Percentiles rank a stretch among this genome's conserved stretches.
These are phyloP conservation scores for Diaporthe sp. DNA, from an alignment of 2,329 filamentous ascomycete genomes.

Conservation along the genomic window DNA sequence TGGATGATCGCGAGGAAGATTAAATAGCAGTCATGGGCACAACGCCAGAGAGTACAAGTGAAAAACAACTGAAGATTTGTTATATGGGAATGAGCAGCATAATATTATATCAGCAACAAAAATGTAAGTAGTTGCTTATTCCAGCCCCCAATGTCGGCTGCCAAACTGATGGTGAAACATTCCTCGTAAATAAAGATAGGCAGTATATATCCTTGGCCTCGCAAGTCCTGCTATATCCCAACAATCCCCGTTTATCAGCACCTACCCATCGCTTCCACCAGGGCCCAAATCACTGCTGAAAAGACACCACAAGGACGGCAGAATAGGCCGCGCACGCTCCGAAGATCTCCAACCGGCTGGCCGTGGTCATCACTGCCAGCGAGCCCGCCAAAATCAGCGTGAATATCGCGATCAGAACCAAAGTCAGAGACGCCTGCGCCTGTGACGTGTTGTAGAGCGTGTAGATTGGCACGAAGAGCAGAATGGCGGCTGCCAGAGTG, in stretches of 20 bases:
- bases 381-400: conserved; percentile 26
- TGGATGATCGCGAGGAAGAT: background rate
- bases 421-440: conserved; percentile 24
- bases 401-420: conserved; percentile 37
- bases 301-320: conserved; percentile 24
- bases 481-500: conserved; percentile 5
- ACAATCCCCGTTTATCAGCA: background rate
- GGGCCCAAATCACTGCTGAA: conserved; percentile 36
- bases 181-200: too few species aligned
- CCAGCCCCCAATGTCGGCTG: too few species aligned
- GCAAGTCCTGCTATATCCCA: background rate
- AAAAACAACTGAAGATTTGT: background rate
- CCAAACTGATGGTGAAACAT: too few species aligned
- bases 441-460: conserved; percentile 21
- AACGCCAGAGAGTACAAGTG: background rate
- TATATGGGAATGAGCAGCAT: background rate
- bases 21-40: background rate
- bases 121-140: background rate
- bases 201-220: background rate
- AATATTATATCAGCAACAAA: background rate
- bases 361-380: conserved; percentile 35
- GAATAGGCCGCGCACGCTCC: conserved; percentile 38
- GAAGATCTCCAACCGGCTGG: conserved; percentile 38
- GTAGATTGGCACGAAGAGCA: conserved; percentile 30
- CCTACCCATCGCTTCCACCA: background rate